Percentiles rank a stretch among this genome's conserved stretches.
Evolutionary conservation across 2,329 filamentous ascomycete species (phyloP).

Genomic region (Epichloe scottii): DNA sequence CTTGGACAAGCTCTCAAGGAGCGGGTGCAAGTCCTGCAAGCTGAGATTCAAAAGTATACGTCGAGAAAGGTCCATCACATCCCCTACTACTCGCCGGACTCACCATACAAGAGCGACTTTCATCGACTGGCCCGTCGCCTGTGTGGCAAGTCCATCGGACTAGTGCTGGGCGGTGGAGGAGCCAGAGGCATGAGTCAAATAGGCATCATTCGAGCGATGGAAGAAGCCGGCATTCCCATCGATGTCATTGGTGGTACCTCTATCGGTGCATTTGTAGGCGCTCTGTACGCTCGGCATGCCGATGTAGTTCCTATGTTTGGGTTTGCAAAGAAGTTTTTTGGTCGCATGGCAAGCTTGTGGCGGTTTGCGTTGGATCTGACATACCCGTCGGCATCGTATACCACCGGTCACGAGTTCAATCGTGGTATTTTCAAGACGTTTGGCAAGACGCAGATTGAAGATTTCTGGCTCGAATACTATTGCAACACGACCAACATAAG

Average conservation of each 20-base stretch:
- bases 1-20: conserved; percentile 83
- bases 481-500: conserved; percentile 99
- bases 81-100: conserved; percentile 80
- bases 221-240: conserved; percentile 92
- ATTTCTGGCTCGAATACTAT: conserved; percentile 98
- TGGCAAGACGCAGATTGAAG: conserved; percentile 91
- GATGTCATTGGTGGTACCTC: conserved; percentile 93
- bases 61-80: conserved; percentile 82
- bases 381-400: conserved; percentile 93
- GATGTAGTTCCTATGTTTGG: conserved; percentile 97
- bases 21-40: conserved; percentile 84
- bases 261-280: conserved; percentile 91
- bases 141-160: conserved; percentile 85
- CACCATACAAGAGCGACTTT: conserved; percentile 92
- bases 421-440: conserved; percentile 98
- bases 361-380: conserved; percentile 93
- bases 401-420: conserved; percentile 97
- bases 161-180: conserved; percentile 88
- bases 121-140: conserved; percentile 81
- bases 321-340: conserved; percentile 90
- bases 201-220: conserved; percentile 85
- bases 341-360: conserved; percentile 99
- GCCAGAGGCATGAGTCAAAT: conserved; percentile 87
- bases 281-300: conserved; percentile 87
- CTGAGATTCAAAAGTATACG: conserved; percentile 96